Percentiles rank a stretch among this genome's conserved stretches.
Evolutionary conservation across 768 basidiomycete species (phyloP).

Genomic region (Obba rivulosa): DNA sequence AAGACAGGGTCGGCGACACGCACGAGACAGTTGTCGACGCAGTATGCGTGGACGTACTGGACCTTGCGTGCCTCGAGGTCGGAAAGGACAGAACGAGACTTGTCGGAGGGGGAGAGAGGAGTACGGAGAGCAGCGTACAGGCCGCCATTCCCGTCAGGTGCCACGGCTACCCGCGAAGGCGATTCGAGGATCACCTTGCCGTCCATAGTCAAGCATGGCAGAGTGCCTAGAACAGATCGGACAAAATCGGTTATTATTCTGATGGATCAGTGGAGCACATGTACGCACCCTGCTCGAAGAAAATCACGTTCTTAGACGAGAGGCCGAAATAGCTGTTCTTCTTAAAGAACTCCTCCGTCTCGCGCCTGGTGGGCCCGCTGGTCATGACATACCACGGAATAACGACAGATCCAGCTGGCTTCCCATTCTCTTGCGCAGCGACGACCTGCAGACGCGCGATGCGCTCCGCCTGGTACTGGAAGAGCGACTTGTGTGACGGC

Average conservation of each 20-base stretch:
- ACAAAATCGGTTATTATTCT: not conserved
- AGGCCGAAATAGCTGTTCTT: constrained; percentile 80
- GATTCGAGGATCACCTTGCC: constrained; percentile 90
- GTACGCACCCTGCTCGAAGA: constrained; percentile 91
- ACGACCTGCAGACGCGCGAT: constrained; percentile 79
- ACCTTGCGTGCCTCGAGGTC: constrained; percentile 75
- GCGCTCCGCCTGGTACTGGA: constrained; percentile 97
- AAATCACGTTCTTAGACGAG: constrained; percentile 68
- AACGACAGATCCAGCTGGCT: constrained; percentile 54
- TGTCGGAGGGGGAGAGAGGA: constrained; percentile 56
- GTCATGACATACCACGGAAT: constrained; percentile 99
- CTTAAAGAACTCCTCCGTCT: constrained; percentile 82
- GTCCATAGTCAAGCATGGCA: constrained; percentile 91
- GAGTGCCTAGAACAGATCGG: constrained; percentile 58
- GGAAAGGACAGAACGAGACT: constrained; percentile 70
- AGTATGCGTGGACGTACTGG: constrained; percentile 89
- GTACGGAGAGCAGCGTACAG: constrained; percentile 89
- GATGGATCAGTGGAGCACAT: not conserved
- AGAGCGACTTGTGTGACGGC: constrained; percentile 88
- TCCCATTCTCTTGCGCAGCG: constrained; percentile 52
- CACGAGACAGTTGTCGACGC: constrained; percentile 99
- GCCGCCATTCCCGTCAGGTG: constrained; percentile 97
- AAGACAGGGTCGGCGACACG: constrained; percentile 96
- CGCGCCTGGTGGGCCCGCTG: constrained; percentile 86
- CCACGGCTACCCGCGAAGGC: constrained; percentile 78